Percentiles rank a stretch among this genome's conserved stretches.
phyloP scores from a whole-genome alignment of 73 alveolate genomes.

The Diophrys appendiculata region DNA sequence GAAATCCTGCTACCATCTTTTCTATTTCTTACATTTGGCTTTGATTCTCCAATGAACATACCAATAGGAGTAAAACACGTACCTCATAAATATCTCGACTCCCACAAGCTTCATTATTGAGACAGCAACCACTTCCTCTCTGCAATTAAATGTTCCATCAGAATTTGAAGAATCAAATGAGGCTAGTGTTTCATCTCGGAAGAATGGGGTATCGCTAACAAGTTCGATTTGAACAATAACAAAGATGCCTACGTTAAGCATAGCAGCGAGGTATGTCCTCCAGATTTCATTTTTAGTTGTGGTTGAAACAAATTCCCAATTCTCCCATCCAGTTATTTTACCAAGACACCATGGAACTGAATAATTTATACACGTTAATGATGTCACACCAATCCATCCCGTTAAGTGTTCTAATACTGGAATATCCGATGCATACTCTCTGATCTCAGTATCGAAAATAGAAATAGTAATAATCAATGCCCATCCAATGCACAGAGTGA shows the following conservation, averaged over 20 bases:
- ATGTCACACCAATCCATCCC: slow-evolving; percentile 28
- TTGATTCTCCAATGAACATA: slow-evolving; percentile 8
- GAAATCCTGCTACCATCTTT: slow-evolving; percentile 43
- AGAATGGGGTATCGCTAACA: slow-evolving; percentile 32
- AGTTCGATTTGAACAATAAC: slow-evolving; percentile 37
- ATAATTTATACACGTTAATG: slow-evolving; percentile 38
- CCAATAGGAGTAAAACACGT: slow-evolving; percentile 48
- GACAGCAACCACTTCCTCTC: slow-evolving; percentile 51
- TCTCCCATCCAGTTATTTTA: slow-evolving; percentile 37
- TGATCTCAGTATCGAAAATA: slow-evolving; percentile 39
- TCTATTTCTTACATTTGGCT: slow-evolving; percentile 1
- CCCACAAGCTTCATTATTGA: slow-evolving; percentile 25
- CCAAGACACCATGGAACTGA: slow-evolving; percentile 37
- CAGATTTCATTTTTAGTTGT: slow-evolving; percentile 48
- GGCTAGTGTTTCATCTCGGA: slow-evolving; percentile 26
- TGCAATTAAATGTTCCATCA: slow-evolving; percentile 33
- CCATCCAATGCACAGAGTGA: slow-evolving; percentile 48
- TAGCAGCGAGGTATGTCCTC: slow-evolving; percentile 48
- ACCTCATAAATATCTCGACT: slow-evolving; percentile 44
- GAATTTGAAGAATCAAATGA: slow-evolving; percentile 7
- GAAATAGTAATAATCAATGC: slow-evolving; percentile 14
- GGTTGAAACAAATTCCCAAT: slow-evolving; percentile 54
- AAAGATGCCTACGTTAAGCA: slow-evolving; percentile 39
- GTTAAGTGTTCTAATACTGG: slow-evolving; percentile 10
- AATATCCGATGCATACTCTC: neutral